A percentile compares a stretch with the other conserved stretches of the same genome.
Evolutionary conservation across 805 yeast genomes (phyloP).

Genomic region (Blastobotrys terrestris): DNA sequence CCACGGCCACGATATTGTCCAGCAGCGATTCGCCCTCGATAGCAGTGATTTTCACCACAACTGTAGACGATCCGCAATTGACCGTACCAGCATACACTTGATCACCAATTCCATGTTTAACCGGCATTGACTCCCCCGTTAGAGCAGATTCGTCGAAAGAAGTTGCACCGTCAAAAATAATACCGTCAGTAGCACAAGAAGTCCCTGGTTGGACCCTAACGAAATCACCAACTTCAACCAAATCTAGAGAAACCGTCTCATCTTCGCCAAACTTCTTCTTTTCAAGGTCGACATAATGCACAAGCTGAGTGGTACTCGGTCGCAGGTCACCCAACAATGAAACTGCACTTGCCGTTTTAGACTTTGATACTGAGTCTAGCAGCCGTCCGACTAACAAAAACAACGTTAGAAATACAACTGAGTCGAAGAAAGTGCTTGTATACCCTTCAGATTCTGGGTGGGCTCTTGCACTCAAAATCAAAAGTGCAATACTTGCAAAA

Average conservation of each 20-base stretch:
- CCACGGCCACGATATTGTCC: conserved; percentile 64
- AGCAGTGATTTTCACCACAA: conserved; percentile 51
- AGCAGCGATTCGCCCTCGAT: conserved; percentile 59
- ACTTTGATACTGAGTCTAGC: conserved; percentile 60
- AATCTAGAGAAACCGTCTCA: conserved; percentile 19
- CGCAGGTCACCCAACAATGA: conserved; percentile 47
- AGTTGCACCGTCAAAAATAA: conserved; percentile 62
- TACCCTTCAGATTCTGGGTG: conserved; percentile 23
- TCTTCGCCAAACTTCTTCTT: conserved; percentile 15
- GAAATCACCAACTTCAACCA: conserved; percentile 84
- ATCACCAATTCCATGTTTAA: conserved; percentile 52
- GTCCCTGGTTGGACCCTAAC: conserved; percentile 38
- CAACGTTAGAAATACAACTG: conserved; percentile 69
- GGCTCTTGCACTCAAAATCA: conserved; percentile 39
- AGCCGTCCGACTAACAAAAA: conserved; percentile 66
- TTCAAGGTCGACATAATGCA: conserved; percentile 25
- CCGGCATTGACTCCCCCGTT: conserved; percentile 76
- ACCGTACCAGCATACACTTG: conserved; percentile 69
- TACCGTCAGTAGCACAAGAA: conserved; percentile 67
- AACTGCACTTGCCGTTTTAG: conserved; percentile 61
- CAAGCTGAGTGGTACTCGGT: conserved; percentile 42
- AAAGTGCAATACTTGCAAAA: conserved; percentile 55
- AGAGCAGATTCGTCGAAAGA: conserved; percentile 86
- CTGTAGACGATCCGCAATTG: conserved; percentile 50
- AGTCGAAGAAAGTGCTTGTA: conserved; percentile 67